Conservation (phyloP, 208 protist genomes). For the Crithidia fasciculata region DNA sequence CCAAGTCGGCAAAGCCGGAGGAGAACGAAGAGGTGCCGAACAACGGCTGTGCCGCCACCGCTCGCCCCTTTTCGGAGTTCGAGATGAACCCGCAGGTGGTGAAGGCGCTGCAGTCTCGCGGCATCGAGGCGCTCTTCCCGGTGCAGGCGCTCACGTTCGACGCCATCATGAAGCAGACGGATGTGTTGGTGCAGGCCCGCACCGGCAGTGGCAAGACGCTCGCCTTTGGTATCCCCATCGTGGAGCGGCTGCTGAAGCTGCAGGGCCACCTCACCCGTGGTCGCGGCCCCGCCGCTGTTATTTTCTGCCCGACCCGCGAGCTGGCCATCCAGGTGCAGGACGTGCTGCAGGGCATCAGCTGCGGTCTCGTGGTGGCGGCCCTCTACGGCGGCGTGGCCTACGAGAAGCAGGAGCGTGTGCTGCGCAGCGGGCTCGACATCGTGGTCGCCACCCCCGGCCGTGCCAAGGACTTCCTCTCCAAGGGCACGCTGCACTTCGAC, state of each 20-base stretch:
- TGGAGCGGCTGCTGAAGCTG: constrained; percentile 77
- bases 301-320: constrained; percentile 99
- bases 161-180: constrained; percentile 89
- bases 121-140: constrained; percentile 91
- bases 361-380: constrained; percentile 93
- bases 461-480: constrained; percentile 98
- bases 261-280: constrained; percentile 39
- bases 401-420: constrained; percentile 89
- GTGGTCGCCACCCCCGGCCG: constrained; percentile 98
- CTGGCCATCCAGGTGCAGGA: constrained; percentile 98
- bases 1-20: not conserved
- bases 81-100: constrained; percentile 71
- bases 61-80: constrained; percentile 86
- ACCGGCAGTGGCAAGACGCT: constrained; percentile 96
- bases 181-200: constrained; percentile 91
- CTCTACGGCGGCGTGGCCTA: constrained; percentile 96
- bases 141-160: constrained; percentile 94
- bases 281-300: constrained; percentile 87
- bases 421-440: constrained; percentile 97
- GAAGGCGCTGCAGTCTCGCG: constrained; percentile 70
- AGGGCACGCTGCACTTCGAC: constrained; percentile 94
- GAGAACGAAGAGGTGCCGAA: constrained; percentile 55
- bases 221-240: constrained; percentile 92
- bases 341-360: constrained; percentile 78
- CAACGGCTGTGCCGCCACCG: constrained; percentile 67